Base-by-base conservation (phyloP, 2,329 filamentous ascomycete genomes). In the Ceratocystis lukuohia region DNA sequence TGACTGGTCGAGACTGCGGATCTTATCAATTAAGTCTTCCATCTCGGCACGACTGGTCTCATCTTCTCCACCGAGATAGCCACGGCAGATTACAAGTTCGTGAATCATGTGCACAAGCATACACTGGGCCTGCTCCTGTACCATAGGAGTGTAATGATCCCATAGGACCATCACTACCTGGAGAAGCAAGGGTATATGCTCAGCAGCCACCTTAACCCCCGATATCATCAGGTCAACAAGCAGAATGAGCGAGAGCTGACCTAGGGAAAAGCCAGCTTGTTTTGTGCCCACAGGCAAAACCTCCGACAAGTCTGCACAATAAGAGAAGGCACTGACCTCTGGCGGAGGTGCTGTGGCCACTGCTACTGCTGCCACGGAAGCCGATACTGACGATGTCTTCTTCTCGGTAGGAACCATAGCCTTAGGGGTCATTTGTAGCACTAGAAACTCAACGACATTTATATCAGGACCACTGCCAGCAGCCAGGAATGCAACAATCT, bases 81-180 rank as follows among this genome's bases (percentile, higher is more conserved):
- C 88, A 57, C 79, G 81, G 0, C 84, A 85, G 33, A 96, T 91
- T 46, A 99, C 91, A 5, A 97, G 80, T 74, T 97, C 94, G 71
- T 99, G 94, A 61, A 99, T 95, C 20, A 99, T 82, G 77, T 99
- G 94, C 1, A 99, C 92, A 17, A 99, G 83, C 92, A 99, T 96
- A 75, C 99, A 94, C 62, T 92, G 86, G 37, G 95, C 92, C 75
- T 99, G 93, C 70, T 97, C 94, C 74, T 97, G 93, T 1, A 99
- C 94, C 10, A 96, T 83, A 2, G 90, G 86, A 1, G 90, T 96
- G 72, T 99, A 96, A 72, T 97, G 93, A 74, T 99, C 95, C 94
- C 94, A 99, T 1, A 97, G 82, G 2, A 97, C 91, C 12, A 93
- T 87, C 4, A 96, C 87, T 7, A 96, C 89, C 74, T 99, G 94